Conservation (phyloP, 2,329 filamentous ascomycete genomes). For the Graphilbum sp. region DNA sequence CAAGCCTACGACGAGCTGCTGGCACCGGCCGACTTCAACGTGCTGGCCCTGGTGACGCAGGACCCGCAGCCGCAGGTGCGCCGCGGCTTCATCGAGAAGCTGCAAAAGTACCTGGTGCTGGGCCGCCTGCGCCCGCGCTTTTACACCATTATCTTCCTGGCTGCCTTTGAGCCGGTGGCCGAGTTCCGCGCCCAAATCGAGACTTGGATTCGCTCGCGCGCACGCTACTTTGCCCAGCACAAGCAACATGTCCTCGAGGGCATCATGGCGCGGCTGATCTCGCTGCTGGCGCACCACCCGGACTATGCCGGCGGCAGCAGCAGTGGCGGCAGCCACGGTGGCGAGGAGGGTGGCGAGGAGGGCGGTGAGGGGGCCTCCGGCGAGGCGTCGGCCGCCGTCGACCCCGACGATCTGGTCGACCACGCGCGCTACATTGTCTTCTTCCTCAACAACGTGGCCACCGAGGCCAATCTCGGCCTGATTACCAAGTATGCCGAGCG, state of each 20-base stretch:
- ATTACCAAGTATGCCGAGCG: slow-evolving; percentile 88
- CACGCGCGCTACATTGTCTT: slow-evolving; percentile 82
- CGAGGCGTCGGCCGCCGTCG: slow-evolving; percentile 29
- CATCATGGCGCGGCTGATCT: slow-evolving; percentile 67
- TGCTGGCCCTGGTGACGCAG: slow-evolving; percentile 65
- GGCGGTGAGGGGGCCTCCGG: not conserved
- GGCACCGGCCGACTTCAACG: slow-evolving; percentile 59
- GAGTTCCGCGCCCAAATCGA: slow-evolving; percentile 58
- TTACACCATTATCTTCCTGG: slow-evolving; percentile 78
- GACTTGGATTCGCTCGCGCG: slow-evolving; percentile 79
- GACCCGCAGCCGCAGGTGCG: slow-evolving; percentile 61
- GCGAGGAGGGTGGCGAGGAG: no score
- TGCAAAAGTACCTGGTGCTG: slow-evolving; percentile 80
- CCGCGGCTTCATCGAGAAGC: slow-evolving; percentile 60
- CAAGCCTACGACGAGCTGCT: slow-evolving; percentile 53
- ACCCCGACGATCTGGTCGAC: slow-evolving; percentile 60
- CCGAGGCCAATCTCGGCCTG: slow-evolving; percentile 70
- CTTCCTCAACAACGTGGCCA: slow-evolving; percentile 69
- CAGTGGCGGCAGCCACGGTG: not conserved
- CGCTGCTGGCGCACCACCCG: slow-evolving; percentile 81
- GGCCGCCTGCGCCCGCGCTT: slow-evolving; percentile 57
- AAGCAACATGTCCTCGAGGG: slow-evolving; percentile 59
- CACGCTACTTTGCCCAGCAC: slow-evolving; percentile 43
- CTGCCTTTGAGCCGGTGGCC: slow-evolving; percentile 72
- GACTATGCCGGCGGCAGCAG: slow-evolving; percentile 46